Evolutionary conservation across 1,284 basidiomycete genomes (phyloP).

Genomic region (Trametes sp.): DNA sequence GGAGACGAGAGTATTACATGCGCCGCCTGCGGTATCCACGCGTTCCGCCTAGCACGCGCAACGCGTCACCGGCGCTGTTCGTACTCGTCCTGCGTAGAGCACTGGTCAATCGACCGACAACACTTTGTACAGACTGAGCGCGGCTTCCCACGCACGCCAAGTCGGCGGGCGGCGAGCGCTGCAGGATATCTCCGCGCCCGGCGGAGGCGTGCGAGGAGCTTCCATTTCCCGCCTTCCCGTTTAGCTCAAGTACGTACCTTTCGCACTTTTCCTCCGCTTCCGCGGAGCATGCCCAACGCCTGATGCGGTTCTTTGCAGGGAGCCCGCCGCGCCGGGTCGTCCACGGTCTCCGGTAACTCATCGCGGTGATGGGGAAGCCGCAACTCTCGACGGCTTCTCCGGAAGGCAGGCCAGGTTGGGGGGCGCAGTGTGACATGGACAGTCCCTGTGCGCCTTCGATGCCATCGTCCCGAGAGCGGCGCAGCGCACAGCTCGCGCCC

Average conservation of each 20-base stretch:
- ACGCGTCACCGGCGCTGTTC: constrained; percentile 1
- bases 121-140: not conserved
- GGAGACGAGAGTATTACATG: not conserved
- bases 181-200: constrained; percentile 11
- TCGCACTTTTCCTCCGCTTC: constrained; percentile 18
- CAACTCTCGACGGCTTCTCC: constrained; percentile 21
- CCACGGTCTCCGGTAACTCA: constrained; percentile 17
- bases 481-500: constrained; percentile 30
- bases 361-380: constrained; percentile 17
- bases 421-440: constrained; percentile 22
- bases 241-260: constrained; percentile 14
- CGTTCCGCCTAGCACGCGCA: not conserved
- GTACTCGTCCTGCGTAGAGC: not conserved
- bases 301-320: constrained; percentile 6
- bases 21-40: constrained; percentile 7
- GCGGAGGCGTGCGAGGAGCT: constrained; percentile 9
- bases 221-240: constrained; percentile 19
- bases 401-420: constrained; percentile 16
- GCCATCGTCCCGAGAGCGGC: constrained; percentile 24
- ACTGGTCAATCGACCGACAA: not conserved
- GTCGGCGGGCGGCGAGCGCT: constrained; percentile 10
- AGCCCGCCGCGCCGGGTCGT: not conserved
- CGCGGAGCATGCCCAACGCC: constrained; percentile 14
- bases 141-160: constrained; percentile 11
- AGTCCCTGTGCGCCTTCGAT: constrained; percentile 3